Percentiles rank a stretch among this genome's conserved stretches.
These are phyloP conservation scores for Lathyrus aphaca DNA, from an alignment of 306 rosid genomes.

Conservation along the genomic window DNA sequence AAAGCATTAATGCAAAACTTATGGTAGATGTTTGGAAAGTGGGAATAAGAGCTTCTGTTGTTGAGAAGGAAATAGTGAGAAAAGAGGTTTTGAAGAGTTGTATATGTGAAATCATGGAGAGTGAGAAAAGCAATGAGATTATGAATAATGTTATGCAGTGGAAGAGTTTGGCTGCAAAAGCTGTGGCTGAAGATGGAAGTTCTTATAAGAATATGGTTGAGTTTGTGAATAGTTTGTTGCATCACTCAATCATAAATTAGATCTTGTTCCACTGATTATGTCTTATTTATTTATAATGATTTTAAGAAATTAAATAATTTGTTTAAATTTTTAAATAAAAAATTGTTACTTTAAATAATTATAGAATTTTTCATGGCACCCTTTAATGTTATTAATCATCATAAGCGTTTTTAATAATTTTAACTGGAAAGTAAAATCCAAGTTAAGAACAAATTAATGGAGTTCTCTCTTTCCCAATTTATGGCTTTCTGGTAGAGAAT, in stretches of 20 bases:
- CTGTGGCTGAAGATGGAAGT: slow-evolving; percentile 19
- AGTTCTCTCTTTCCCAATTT: no score
- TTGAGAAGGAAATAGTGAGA: slow-evolving; percentile 27
- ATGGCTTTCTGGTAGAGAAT: no score
- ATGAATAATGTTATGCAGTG: slow-evolving; percentile 24
- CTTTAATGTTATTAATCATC: no score
- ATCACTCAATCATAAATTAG: not conserved
- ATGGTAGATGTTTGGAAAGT: slow-evolving; percentile 9
- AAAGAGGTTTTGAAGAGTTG: slow-evolving; percentile 6
- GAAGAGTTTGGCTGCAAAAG: slow-evolving; percentile 19
- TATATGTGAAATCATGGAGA: slow-evolving; percentile 19
- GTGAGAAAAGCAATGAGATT: slow-evolving; percentile 19
- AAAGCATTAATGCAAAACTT: not conserved
- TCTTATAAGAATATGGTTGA: slow-evolving; percentile 17
- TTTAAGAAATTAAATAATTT: no score
- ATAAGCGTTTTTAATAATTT: no score
- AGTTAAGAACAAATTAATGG: no score
- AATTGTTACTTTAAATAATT: no score
- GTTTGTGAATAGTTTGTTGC: not conserved
- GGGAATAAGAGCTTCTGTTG: not conserved
- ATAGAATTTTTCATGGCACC: no score
- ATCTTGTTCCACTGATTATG: not conserved
- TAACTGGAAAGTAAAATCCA: no score
- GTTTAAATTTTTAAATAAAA: no score
- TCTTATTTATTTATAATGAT: not conserved